Conservation (phyloP, 768 basidiomycete species). For the Lactifluus hygrophoroides region DNA sequence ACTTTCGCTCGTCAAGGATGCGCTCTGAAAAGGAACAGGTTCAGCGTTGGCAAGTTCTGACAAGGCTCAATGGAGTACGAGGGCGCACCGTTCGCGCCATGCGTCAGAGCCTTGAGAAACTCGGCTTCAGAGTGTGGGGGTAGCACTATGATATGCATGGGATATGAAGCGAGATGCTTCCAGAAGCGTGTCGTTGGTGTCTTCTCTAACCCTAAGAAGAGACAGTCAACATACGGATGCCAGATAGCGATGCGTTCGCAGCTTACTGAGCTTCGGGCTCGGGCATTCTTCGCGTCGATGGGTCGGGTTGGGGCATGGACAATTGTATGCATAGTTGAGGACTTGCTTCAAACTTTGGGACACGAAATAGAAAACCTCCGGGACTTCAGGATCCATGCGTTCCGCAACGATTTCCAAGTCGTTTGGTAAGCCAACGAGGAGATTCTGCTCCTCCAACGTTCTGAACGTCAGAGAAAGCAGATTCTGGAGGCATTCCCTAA, state of each 20-base stretch:
- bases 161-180: constrained; percentile 1
- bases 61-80: neutral
- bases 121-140: constrained; percentile 1
- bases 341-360: neutral
- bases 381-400: constrained; percentile 7
- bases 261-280: neutral
- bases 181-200: neutral
- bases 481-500: neutral
- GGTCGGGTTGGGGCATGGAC: neutral
- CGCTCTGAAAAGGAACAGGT: neutral
- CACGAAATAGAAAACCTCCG: constrained; percentile 4
- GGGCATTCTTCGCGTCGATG: neutral
- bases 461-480: neutral
- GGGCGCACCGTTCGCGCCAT: neutral
- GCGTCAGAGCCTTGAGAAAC: constrained; percentile 7
- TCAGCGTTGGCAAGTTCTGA: neutral
- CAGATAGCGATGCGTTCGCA: neutral
- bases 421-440: neutral
- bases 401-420: constrained; percentile 9
- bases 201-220: neutral
- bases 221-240: neutral
- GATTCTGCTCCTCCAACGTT: neutral
- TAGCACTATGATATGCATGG: neutral
- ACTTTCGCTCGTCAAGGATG: constrained; percentile 9
- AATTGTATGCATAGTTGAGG: constrained; percentile 4